phyloP scores from a whole-genome alignment of 306 rosid species.

The Chamaecrista fasciculata region DNA sequence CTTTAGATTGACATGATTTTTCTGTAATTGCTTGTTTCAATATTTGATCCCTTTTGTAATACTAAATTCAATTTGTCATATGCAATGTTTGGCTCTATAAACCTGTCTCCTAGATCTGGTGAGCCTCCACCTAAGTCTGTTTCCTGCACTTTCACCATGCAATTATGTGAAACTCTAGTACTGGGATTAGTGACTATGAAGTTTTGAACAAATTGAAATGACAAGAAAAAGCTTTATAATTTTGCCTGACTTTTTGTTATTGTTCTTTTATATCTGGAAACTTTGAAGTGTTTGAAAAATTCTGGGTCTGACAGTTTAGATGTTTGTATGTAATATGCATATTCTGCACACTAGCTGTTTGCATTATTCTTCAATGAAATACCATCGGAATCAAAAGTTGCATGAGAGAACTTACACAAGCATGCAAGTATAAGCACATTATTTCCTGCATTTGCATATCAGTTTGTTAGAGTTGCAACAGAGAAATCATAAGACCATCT shows the following conservation, averaged over 20 bases:
- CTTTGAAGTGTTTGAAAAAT: background rate
- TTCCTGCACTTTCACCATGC: slow-evolving; percentile 7
- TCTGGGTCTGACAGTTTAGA: background rate
- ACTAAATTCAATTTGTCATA: background rate
- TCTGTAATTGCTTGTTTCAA: background rate
- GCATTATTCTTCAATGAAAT: background rate
- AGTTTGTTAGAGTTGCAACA: background rate
- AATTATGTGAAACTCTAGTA: background rate
- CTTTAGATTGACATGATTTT: background rate
- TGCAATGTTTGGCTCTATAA: background rate
- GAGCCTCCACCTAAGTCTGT: background rate
- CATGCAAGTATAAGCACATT: background rate
- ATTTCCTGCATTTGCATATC: background rate
- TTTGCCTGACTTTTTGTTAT: background rate
- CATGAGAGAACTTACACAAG: background rate
- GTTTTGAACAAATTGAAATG: background rate
- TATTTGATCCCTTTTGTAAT: background rate
- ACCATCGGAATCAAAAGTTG: background rate
- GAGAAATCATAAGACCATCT: background rate
- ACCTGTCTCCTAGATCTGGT: background rate
- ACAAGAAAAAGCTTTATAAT: background rate
- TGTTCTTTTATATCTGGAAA: slow-evolving; percentile 5
- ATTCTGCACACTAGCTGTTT: background rate
- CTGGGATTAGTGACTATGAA: background rate
- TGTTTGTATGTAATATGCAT: slow-evolving; percentile 9